Evolutionary conservation across 2,329 filamentous ascomycete species (phyloP), one percentile per base, ranked within the genome.

Genomic region (Fusarium brevicatenulatum): DNA sequence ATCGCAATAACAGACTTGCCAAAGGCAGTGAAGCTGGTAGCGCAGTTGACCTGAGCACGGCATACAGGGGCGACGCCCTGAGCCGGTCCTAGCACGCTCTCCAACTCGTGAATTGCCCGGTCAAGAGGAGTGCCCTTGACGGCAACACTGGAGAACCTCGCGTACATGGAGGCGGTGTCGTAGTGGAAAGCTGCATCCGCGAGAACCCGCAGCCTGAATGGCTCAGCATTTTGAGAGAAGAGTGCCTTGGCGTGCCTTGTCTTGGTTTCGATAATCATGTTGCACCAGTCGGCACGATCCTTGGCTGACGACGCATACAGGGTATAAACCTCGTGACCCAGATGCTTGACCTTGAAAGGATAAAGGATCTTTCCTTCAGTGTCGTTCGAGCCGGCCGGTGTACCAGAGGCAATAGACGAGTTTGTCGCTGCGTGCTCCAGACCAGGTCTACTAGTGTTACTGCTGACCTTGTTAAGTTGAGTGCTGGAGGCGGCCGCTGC

Each of bases 281-380:
- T 91, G 78, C 94, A 97, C 97, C 97, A 99, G 54, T 97, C 94
- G 70, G 91, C 87, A 64, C 96, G 89, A 76, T 91, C 92, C 69
- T 92, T 88, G 5, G 91, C 89, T 4, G 91, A 92, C 10, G 92
- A 89, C 0, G 95, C 95, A 80, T 97, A 98, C 4, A 99, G 85
- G 0, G 93, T 97, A 81, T 98, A 98, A 1, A 94, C 91, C 75
- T 97, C 95, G 53, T 97, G 93, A 18, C 97, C 96, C 25, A 99
- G 88, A 83, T 99, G 96, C 84, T 98, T 98, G 80, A 99, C 90
- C 74, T 91, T 91, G 89, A 99, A 99, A 0, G 97, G 96, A 80
- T 95, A 99, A 76, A 99, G 83, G 50, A 96, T 93, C 80, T 92
- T 94, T 79, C 94, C 91, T 73, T 97, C 93, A 52, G 88, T 89